A percentile compares a stretch with the other conserved stretches of the same genome.
These are phyloP conservation scores for Grifola frondosa DNA, from an alignment of 1,284 basidiomycete species.

Conservation along the genomic window DNA sequence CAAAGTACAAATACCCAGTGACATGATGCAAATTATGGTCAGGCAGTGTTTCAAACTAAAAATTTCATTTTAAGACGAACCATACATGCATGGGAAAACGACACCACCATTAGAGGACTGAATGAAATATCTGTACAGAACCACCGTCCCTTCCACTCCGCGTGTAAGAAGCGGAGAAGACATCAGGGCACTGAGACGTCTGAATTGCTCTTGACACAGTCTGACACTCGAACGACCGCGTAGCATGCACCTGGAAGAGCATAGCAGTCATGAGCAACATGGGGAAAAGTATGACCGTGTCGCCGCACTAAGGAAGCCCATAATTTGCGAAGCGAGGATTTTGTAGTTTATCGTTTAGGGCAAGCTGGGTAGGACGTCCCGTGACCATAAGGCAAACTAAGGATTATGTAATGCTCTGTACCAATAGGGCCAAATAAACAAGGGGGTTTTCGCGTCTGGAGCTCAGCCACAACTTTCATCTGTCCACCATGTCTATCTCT, in stretches of 20 bases:
- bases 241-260: constrained; percentile 31
- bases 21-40: too few relatives aligned
- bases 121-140: constrained; percentile 54
- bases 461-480: constrained; percentile 1
- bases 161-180: constrained; percentile 29
- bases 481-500: constrained; percentile 51
- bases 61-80: too few relatives aligned
- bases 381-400: too few relatives aligned
- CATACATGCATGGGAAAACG: background rate
- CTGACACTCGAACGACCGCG: constrained; percentile 85
- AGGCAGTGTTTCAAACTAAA: too few relatives aligned
- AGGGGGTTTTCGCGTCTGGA: too few relatives aligned
- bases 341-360: too few relatives aligned
- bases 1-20: too few relatives aligned
- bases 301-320: constrained; percentile 73
- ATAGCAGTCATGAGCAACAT: constrained; percentile 81
- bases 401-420: too few relatives aligned
- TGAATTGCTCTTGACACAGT: constrained; percentile 69
- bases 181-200: constrained; percentile 79
- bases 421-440: too few relatives aligned
- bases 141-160: constrained; percentile 75
- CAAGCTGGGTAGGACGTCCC: too few relatives aligned
- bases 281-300: constrained; percentile 72
- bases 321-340: too few relatives aligned
- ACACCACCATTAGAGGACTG: background rate